Base-by-base conservation (phyloP, 306 rosid species). In the Canavalia ensiformis region DNA sequence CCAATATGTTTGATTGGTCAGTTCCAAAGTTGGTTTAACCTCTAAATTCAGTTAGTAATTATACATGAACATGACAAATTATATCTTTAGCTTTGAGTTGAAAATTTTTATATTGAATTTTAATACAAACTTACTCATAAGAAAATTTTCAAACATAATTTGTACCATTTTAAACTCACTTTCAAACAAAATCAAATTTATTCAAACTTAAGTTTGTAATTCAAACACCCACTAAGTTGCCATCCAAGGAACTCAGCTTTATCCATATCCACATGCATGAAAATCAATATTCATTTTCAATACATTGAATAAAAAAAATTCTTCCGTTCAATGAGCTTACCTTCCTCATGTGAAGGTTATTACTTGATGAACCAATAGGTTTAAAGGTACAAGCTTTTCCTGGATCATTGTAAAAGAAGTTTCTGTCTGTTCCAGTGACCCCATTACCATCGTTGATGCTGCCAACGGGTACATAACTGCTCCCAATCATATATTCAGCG, bases 401-500 rank as follows among this genome's bases (percentile, higher is more conserved):
- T 2, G 84, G 84, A 75, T 81, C 86, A 80, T 69, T 75, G 79
- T 56, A 75, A 56, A 81, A 55, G 10, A 84, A 55, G 59, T 77
- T 88, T 55, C 74, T 75, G 58, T 90, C 89, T 13, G 78, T 54
- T 57, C 74, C 88, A 82, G 70, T 74, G 28, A 62, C 73, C 64
- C 83, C 86, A 46, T 65, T 52, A 60, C 31, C 76, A 86, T 75
- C 59, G 25, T 35, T 80, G 59, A 68, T 45, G 83, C 73, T 81
- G 37, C 46, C 71, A 82, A 71, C 41, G 51, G 85, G 75, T 57
- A 79, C 81, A 82, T 86, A 87, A 80, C 60, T 63, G 68, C 59
- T 85, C 74, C 87, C 91, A 28, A 75, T 51, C 89, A 78, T 68
- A 60, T 83, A 85, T 67, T 88, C 87, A 7, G 77, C 56, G 39